Evolutionary conservation across 2,329 filamentous ascomycete species (phyloP), one percentile per base, ranked within the genome.

Genomic region (Metarhizium anisopliae): DNA sequence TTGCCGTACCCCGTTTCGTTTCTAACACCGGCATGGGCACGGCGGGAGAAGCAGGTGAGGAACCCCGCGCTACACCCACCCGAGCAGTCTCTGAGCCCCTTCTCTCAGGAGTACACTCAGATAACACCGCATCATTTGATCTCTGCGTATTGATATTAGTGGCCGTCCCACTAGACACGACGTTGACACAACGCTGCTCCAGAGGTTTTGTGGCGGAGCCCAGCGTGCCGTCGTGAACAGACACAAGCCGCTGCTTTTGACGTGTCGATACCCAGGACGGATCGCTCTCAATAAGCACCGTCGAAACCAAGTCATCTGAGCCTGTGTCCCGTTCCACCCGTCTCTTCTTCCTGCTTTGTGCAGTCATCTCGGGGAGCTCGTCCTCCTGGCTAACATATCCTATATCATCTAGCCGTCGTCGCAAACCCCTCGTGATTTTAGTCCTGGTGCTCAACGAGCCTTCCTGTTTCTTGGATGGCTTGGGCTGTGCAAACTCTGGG

Each of bases 131-230:
- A 5, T 11, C 14, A 13, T 29, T 42, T 13, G 55, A 47, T 30
- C 68, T 62, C 13, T 65, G 69, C 2, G 69, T 71, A 52, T 72
- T 72, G 42, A 70, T 42, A 50, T 71, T 72, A n/a, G 70, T 72
- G 25, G 59, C 64, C 11, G 65, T 62, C 29, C 69, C 67, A 51
- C 69, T 72, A 11, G 68, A 72, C 10, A 55, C 59, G 35, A 64
- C 11, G 29, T 57, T 47, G 42, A 53, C 25, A 51, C 47, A 20
- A 38, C 51, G 14, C 42, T 35, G 32, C 43, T 55, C 6, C 50
- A 51, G 35, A 32, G 56, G 32, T 36, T 54, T 56, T 42, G 18
- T 43, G 5, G 58, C 57, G 13, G 57, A 55, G 51, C 58, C 59
- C 20, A 59, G 63, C 5, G 61, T 62, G 14, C 59, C 50, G 3